Evolutionary conservation across 2,329 filamentous ascomycete genomes (phyloP).

Genomic region (Aspergillus japonicus): DNA sequence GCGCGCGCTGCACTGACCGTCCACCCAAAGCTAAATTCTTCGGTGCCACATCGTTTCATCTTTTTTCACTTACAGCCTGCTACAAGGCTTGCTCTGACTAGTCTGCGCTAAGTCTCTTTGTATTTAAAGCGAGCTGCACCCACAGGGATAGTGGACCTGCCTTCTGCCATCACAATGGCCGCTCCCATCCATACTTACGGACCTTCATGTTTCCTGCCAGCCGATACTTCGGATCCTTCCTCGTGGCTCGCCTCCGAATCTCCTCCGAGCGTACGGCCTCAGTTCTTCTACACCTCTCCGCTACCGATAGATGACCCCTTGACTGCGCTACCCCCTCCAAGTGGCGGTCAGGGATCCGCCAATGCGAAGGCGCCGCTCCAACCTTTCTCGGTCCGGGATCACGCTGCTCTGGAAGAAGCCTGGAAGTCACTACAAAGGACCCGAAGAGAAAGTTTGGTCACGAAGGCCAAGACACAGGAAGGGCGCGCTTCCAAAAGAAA

Average conservation of each 20-base stretch:
- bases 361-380: constrained; percentile 63
- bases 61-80: constrained; percentile 1
- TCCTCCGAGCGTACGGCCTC: constrained; percentile 60
- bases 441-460: constrained; percentile 13
- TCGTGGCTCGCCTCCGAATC: constrained; percentile 42
- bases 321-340: constrained; percentile 61
- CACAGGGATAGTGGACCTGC: background rate
- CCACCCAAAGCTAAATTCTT: background rate
- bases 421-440: constrained; percentile 62
- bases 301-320: constrained; percentile 85
- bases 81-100: constrained; percentile 4
- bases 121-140: background rate
- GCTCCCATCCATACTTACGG: constrained; percentile 59
- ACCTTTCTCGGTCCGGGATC: constrained; percentile 77
- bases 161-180: constrained; percentile 32
- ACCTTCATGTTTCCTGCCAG: constrained; percentile 54
- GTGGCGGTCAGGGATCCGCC: constrained; percentile 49
- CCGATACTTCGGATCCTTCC: constrained; percentile 34
- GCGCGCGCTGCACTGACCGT: constrained; percentile 6
- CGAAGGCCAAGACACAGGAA: constrained; percentile 9
- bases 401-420: constrained; percentile 72
- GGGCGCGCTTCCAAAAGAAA: constrained; percentile 11
- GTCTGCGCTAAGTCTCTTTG: background rate
- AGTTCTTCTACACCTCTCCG: constrained; percentile 82
- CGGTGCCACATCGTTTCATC: background rate